Evolutionary conservation across 2,329 filamentous ascomycete genomes (phyloP), one percentile per base, ranked within the genome.

Genomic region (Fusarium falciforme): DNA sequence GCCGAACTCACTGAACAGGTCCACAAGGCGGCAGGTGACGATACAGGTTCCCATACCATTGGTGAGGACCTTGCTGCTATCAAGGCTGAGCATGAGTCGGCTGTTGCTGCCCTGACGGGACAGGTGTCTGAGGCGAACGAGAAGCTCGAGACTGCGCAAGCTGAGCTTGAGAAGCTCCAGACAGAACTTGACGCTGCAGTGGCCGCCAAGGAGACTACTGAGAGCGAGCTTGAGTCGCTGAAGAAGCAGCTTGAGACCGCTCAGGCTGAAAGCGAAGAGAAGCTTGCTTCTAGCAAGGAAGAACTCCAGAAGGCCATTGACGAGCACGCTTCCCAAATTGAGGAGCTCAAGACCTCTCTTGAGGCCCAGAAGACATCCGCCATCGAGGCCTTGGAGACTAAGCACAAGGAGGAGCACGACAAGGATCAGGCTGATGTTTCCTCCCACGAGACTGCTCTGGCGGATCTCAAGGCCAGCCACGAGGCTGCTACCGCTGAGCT

Each of bases 1-100:
- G 78, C 85, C 3, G 85, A 89, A 73, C 84, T 92, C 22, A 86
- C 85, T 64, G 86, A 88, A 58, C 85, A 89, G 80, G 82, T 88
- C 35, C 83, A 85, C 75, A 81, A 84, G 52, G 84, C 84, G 42
- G 77, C 80, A 20, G 78, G 82, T 22, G 73, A 83, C 14, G 81
- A 80, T 42, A 82, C 83, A 47, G 80, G 85, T 35, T 81, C 75
- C 55, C 83, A 87, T 47, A 82, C 83, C 55, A 85, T 86, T 57
- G 82, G 87, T 4, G 79, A 81, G 49, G 75, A 77, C n/a, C 62
- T 91, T 12, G 85, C 87, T 38, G 83, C 79, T 25, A 76, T 89
- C 47, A 88, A 88, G 80, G 80, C 84, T 27, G 83, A 87, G 72
- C 87, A 90, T 67, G 84, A 87, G 55, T 79, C 85, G 14, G 83